phyloP scores from a whole-genome alignment of 768 basidiomycete genomes.

The Termitomyces sp. region DNA sequence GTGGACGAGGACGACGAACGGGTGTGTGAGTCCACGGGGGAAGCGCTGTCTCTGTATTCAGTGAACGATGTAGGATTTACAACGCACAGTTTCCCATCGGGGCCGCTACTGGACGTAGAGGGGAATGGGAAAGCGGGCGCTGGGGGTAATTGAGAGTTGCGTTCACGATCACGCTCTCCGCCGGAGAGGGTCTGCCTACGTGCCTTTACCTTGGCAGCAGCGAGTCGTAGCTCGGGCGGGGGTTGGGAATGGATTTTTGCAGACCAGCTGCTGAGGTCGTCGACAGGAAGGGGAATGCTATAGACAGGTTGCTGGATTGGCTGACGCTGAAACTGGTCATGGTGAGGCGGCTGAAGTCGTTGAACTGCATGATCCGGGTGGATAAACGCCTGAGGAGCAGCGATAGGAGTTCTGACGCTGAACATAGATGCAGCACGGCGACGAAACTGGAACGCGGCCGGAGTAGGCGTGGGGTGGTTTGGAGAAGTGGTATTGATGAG shows the following conservation, averaged over 20 bases:
- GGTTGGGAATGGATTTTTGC: not conserved
- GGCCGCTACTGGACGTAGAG: not conserved
- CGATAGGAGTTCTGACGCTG: not conserved
- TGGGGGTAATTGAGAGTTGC: not conserved
- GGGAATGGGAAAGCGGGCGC: not conserved
- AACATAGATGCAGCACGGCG: constrained; percentile 5
- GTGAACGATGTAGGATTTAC: not conserved
- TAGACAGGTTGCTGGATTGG: not conserved
- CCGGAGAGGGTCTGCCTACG: not conserved
- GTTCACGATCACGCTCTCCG: not conserved
- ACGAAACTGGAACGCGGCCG: not conserved
- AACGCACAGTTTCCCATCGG: not conserved
- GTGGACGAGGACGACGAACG: constrained; percentile 1
- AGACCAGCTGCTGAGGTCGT: constrained; percentile 1
- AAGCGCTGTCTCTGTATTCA: not conserved
- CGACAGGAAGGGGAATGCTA: not conserved
- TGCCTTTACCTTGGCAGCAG: not conserved
- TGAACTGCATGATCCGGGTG: not conserved
- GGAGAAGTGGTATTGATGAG: not conserved
- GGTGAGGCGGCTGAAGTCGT: not conserved
- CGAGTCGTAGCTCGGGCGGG: not conserved
- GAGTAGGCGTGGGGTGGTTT: not conserved
- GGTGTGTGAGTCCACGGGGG: not conserved
- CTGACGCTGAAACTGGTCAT: not conserved
- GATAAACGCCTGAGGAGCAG: not conserved